Evolutionary conservation across 495 filamentous ascomycete genomes (phyloP).

Genomic region (Lepidopterella palustris): DNA sequence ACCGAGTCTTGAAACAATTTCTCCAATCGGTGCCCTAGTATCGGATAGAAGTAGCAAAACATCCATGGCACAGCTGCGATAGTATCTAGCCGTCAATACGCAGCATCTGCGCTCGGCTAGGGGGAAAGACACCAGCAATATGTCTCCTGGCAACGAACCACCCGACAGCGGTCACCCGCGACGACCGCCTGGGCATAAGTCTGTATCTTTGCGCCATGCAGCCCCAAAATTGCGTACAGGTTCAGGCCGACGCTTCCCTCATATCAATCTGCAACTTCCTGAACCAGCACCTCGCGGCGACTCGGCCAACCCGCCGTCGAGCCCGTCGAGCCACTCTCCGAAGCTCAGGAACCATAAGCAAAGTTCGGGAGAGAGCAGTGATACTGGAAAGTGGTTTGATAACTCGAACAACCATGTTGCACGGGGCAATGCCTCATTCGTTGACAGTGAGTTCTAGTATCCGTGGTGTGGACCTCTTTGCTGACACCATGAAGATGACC

Average conservation of each 20-base stretch:
- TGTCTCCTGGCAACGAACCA: neutral
- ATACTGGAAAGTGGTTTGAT: slow-evolving; percentile 40
- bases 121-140: neutral
- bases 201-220: slow-evolving; percentile 33
- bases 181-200: slow-evolving; percentile 31
- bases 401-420: slow-evolving; percentile 36
- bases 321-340: slow-evolving; percentile 2
- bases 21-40: neutral
- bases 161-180: slow-evolving; percentile 21
- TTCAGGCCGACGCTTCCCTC: neutral
- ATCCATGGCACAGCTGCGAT: neutral
- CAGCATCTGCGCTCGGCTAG: neutral
- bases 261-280: neutral
- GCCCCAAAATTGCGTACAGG: neutral
- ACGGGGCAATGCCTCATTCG: slow-evolving; percentile 20
- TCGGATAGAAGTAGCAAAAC: neutral
- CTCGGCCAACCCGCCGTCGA: slow-evolving; percentile 7
- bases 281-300: slow-evolving; percentile 8
- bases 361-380: slow-evolving; percentile 41
- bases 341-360: slow-evolving; percentile 18
- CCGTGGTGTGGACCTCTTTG: neutral
- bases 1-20: no score
- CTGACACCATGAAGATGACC: slow-evolving; percentile 28
- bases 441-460: slow-evolving; percentile 27
- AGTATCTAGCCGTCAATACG: neutral